phyloP scores from a whole-genome alignment of 306 rosid genomes.

The Begonia fuchsioides region DNA sequence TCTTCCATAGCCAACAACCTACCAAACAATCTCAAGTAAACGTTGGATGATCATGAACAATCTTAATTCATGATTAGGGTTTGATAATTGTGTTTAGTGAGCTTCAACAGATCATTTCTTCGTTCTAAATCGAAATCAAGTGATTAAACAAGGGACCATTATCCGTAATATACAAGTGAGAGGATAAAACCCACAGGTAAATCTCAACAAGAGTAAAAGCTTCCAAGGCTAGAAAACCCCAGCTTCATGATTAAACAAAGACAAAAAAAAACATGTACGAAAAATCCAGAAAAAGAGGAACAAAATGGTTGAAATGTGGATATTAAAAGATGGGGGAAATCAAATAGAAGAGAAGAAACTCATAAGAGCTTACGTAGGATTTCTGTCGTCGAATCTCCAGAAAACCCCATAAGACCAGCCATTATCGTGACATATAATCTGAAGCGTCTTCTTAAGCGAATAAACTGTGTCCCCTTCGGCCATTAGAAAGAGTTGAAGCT shows the following conservation, averaged over 20 bases:
- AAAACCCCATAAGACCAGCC: conserved; percentile 75
- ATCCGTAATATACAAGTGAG: too few species aligned
- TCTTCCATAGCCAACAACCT: conserved; percentile 72
- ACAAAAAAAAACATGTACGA: too few species aligned
- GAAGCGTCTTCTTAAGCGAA: conserved; percentile 30
- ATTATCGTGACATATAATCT: conserved; percentile 35
- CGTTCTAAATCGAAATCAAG: too few species aligned
- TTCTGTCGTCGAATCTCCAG: conserved; percentile 50
- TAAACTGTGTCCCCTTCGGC: conserved; percentile 22
- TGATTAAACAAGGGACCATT: too few species aligned
- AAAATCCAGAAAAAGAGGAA: not conserved
- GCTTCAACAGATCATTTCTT: too few species aligned
- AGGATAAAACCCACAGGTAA: too few species aligned
- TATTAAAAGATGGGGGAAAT: not conserved
- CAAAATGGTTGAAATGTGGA: not conserved
- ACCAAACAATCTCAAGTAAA: not conserved
- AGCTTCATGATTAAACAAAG: too few species aligned
- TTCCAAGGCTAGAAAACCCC: too few species aligned
- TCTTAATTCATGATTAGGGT: too few species aligned
- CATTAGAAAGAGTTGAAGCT: conserved; percentile 18
- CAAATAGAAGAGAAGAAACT: not conserved
- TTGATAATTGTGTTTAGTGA: too few species aligned
- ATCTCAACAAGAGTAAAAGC: too few species aligned
- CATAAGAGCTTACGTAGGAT: conserved; percentile 39
- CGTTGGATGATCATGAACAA: too few species aligned